Evolutionary conservation across 345 rosid genomes (phyloP), one percentile per base, ranked within the genome.

Genomic region (Dovyalis caffra): DNA sequence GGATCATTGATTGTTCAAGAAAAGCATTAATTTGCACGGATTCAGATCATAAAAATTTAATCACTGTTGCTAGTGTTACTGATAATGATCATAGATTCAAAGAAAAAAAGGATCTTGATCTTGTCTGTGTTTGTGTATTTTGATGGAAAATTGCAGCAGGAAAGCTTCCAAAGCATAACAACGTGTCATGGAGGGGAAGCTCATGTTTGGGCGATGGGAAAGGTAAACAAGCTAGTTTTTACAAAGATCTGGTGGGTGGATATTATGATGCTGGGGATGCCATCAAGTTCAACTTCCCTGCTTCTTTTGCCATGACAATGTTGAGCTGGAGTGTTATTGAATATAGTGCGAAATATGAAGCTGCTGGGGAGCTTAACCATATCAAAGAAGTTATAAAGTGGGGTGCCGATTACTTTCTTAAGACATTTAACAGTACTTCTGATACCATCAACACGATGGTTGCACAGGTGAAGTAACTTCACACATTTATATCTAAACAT

Each of bases 241-340:
- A 84, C 47, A 96, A 91, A 70, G 90, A 96, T 80, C 86, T 96
- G 71, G 87, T 81, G 6, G 98, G 99, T 6, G 99, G 98, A 1
- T 96, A 81, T 71, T 96, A 92, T 29, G 99, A 96, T 64, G 99
- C 97, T 1, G 98, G 99, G 16, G 99, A 96, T 85, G 87, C 99
- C 25, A 93, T 96, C 79, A 96, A 96, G 84, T 96, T 93, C 81
- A 77, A 93, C 69, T 96, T 93, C 74, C 99, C 98, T 25, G 73
- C 79, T 68, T 88, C 99, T 49, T 96, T 92, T 82, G 87, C 99
- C 72, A 87, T 96, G 90, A 96, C 99, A 1, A 90, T 96, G 99
- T 77, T 96, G 83, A 96, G 99, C 73, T 96, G 98, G 98, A 93
- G 98, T 73, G 98, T 96, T 28, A 93, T 96, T 10, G 99, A 96